Percentiles rank a stretch among this genome's conserved stretches.
Conservation (phyloP, 306 rosid species). For the Gillenia trifoliata region DNA sequence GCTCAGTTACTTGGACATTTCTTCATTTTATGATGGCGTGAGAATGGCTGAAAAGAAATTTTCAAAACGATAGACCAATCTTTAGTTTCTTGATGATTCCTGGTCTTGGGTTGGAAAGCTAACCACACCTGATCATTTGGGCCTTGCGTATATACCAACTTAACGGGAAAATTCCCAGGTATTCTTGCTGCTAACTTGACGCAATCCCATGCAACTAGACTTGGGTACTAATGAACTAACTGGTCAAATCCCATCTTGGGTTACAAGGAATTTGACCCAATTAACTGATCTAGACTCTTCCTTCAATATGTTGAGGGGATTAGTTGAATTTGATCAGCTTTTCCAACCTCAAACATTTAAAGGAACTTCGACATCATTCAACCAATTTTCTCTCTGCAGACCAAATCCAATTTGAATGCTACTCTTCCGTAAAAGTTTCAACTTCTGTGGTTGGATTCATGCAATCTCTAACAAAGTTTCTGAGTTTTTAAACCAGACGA, state of each 20-base stretch:
- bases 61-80: too few species aligned
- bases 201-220: not conserved
- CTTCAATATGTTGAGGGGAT: slow-evolving; percentile 11
- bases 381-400: slow-evolving; percentile 16
- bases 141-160: not conserved
- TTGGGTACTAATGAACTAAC: not conserved
- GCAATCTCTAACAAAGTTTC: slow-evolving; percentile 4
- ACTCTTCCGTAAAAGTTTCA: not conserved
- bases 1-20: not conserved
- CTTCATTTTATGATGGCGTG: not conserved
- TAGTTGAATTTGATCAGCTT: slow-evolving; percentile 8
- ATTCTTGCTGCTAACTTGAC: too few species aligned
- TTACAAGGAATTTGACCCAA: not conserved
- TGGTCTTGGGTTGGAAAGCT: slow-evolving; percentile 7
- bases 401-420: not conserved
- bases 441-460: not conserved
- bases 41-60: rapidly evolving
- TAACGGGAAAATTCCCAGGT: not conserved
- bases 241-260: slow-evolving; percentile 1
- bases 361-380: not conserved
- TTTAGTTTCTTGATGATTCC: not conserved
- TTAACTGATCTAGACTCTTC: not conserved
- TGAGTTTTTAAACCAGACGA: slow-evolving; percentile 6
- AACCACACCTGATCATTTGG: not conserved
- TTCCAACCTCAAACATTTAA: not conserved